Evolutionary conservation across 805 yeast genomes (phyloP).

Genomic region (Lipomyces anomalus): DNA sequence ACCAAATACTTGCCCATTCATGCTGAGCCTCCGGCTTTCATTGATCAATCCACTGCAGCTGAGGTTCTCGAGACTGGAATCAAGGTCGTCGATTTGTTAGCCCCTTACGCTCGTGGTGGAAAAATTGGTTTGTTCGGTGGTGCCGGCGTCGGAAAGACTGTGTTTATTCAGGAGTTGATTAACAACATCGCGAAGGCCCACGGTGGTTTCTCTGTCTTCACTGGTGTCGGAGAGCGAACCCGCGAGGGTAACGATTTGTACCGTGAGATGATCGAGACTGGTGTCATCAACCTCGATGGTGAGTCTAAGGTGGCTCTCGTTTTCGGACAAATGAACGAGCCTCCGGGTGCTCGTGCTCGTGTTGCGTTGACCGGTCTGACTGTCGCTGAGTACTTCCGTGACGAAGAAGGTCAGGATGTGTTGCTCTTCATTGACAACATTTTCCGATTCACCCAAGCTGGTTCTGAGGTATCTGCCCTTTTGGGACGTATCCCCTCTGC

Average conservation of each 20-base stretch:
- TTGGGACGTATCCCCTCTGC: constrained; percentile 99
- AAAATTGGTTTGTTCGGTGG: constrained; percentile 99
- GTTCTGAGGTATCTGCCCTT: constrained; percentile 99
- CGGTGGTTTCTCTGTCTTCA: constrained; percentile 99
- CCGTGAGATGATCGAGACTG: constrained; percentile 99
- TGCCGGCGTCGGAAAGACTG: constrained; percentile 99
- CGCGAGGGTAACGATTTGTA: constrained; percentile 99
- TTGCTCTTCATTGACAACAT: constrained; percentile 98
- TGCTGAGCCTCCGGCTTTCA: constrained; percentile 95
- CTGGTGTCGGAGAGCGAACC: constrained; percentile 99
- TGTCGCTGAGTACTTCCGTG: constrained; percentile 99
- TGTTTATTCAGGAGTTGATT: constrained; percentile 97
- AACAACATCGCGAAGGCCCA: constrained; percentile 99
- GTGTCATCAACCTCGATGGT: constrained; percentile 99
- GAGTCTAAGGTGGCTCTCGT: constrained; percentile 99
- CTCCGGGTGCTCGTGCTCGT: constrained; percentile 99
- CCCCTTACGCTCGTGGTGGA: constrained; percentile 99
- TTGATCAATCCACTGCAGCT: constrained; percentile 95
- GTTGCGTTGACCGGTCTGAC: constrained; percentile 99
- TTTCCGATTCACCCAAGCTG: constrained; percentile 99
- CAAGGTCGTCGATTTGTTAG: constrained; percentile 97
- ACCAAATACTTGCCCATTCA: constrained; percentile 96
- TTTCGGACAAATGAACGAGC: constrained; percentile 99
- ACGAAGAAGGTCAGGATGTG: constrained; percentile 99
- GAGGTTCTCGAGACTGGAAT: constrained; percentile 99